A percentile compares a stretch with the other conserved stretches of the same genome.
Evolutionary conservation across 2,329 filamentous ascomycete genomes (phyloP).

Genomic region (Curvularia sp.): DNA sequence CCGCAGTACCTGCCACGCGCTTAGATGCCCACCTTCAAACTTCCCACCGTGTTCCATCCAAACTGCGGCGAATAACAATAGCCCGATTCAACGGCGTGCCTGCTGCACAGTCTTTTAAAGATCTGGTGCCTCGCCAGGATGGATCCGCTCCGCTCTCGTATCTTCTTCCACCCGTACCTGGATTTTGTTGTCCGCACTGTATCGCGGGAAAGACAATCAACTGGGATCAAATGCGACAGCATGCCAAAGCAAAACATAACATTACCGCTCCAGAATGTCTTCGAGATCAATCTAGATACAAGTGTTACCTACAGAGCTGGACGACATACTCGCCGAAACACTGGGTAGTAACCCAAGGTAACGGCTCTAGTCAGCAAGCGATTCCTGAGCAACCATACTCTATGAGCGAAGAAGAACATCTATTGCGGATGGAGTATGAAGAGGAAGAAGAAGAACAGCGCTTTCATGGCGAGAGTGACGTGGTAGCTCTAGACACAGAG

Average conservation of each 20-base stretch:
- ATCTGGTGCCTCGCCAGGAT: slow-evolving; percentile 10
- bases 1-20: slow-evolving; percentile 8
- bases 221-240: background rate
- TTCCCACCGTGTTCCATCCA: background rate
- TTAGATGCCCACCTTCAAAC: background rate
- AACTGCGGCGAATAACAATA: background rate
- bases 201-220: slow-evolving; percentile 9
- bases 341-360: slow-evolving; percentile 10
- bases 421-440: slow-evolving; percentile 12
- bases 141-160: slow-evolving; percentile 10
- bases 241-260: slow-evolving; percentile 15
- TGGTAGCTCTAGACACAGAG: background rate
- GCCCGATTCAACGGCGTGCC: slow-evolving; percentile 1
- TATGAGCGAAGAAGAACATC: slow-evolving; percentile 9
- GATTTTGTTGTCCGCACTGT: background rate
- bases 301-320: slow-evolving; percentile 18
- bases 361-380: slow-evolving; percentile 2
- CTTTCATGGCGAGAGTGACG: background rate
- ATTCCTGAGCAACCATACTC: background rate
- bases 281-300: slow-evolving; percentile 11
- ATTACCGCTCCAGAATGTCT: slow-evolving; percentile 14
- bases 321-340: slow-evolving; percentile 18
- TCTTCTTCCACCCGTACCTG: slow-evolving; percentile 5
- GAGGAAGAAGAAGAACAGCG: slow-evolving; percentile 18
- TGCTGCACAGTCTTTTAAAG: slow-evolving; percentile 7